Evolutionary conservation across 129 eudicot species (phyloP), one percentile per base, ranked within the genome.

Genomic region (Lactuca sativa): DNA sequence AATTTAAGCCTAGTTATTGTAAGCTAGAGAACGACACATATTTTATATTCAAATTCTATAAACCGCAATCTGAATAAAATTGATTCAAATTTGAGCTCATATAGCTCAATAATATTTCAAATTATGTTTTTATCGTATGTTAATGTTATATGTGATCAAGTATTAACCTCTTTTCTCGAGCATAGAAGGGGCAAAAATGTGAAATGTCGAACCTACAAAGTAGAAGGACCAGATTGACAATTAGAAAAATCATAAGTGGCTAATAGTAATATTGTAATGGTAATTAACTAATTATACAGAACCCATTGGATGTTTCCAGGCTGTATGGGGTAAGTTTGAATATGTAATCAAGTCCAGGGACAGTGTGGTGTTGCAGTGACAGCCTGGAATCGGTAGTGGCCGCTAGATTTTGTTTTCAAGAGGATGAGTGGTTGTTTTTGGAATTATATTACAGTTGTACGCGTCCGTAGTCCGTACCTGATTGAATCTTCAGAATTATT

Each of bases 361-460:
- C 56, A 32, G 60, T 60, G 66, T 52, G 30, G 62, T 62, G 44
- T 73, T 31, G 55, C 55, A 25, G 31, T 62, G 31, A 73, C 78
- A 73, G 64, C 71, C 78, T 73, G 56, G 71, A 55, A 53, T 53
- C 33, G 40, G 34, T 54, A 15, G 11, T 13, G 41, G 51, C 56
- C 56, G 56, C 71, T 54, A 54, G 56, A 73, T 63, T 63, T 55
- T 52, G 3, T 73, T 52, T 21, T 53, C n/a, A 12, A 5, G 3
- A 25, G 12, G 6, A 4, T 48, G 49, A 63, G 9, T 63, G 54
- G 54, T 17, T 62, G 6, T 53, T 60, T 31, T 37, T 53, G 72
- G 72, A 34, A n/a, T 67, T 67, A 52, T 53, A 17, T 18, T 18
- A 18, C 51, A 34, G 25, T 56, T 62, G 66, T 33, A 9, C 40